These are phyloP conservation scores for Spathaspora girioi DNA, from an alignment of 805 yeast species.

Conservation along the genomic window DNA sequence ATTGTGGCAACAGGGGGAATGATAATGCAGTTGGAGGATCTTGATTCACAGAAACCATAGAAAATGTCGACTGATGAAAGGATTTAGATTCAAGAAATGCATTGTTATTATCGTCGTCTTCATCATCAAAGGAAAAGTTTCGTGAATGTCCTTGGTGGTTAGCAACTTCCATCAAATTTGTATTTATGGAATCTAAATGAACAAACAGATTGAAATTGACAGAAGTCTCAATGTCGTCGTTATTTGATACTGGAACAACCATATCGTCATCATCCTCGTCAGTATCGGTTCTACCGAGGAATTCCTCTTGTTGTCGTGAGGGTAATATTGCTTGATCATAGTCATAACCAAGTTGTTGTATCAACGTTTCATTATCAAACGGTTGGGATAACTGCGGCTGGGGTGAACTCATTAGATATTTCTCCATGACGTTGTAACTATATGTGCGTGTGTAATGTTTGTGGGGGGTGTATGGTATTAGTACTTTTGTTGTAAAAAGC, in stretches of 20 bases:
- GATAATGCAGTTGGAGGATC: slow-evolving; percentile 12
- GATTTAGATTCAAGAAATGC: slow-evolving; percentile 5
- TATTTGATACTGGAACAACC: slow-evolving; percentile 10
- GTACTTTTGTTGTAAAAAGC: not conserved
- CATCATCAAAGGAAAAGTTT: slow-evolving; percentile 19
- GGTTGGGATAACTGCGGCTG: slow-evolving; percentile 30
- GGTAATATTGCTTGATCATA: slow-evolving; percentile 1
- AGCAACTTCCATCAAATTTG: not conserved
- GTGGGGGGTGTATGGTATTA: not conserved
- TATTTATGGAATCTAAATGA: slow-evolving; percentile 2
- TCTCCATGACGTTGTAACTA: slow-evolving; percentile 31
- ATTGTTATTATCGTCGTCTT: not conserved
- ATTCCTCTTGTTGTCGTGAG: not conserved
- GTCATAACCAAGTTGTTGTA: not conserved
- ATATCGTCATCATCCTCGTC: slow-evolving; percentile 4
- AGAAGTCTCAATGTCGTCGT: slow-evolving; percentile 3
- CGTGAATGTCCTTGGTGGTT: slow-evolving; percentile 14
- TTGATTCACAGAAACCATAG: slow-evolving; percentile 20
- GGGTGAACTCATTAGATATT: slow-evolving; percentile 38
- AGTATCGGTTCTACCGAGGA: not conserved
- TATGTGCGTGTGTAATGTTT: not conserved
- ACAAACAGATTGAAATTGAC: not conserved
- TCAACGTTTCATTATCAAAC: slow-evolving; percentile 14
- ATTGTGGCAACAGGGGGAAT: slow-evolving; percentile 10
- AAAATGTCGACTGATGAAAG: slow-evolving; percentile 14